Conservation (phyloP, 2,329 filamentous ascomycete species). For the Talaromyces amestolkiae region DNA sequence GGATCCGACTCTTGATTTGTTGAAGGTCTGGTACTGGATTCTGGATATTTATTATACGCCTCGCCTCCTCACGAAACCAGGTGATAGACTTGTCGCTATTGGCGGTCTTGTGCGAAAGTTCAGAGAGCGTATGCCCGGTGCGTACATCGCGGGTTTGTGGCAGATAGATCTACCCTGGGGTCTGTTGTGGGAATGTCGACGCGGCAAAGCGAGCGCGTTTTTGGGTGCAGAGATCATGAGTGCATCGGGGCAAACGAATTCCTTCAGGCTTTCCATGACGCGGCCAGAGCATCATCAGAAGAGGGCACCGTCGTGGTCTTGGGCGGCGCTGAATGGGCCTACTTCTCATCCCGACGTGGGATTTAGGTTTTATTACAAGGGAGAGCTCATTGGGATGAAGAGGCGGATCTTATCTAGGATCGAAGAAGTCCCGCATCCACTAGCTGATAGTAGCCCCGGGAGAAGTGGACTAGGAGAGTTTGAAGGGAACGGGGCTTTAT, state of each 20-base stretch:
- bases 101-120: conserved; percentile 4
- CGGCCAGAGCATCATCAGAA: not conserved
- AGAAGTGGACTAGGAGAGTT: conserved; percentile 5
- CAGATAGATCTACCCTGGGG: conserved; percentile 12
- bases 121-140: conserved; percentile 1
- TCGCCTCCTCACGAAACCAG: conserved; percentile 5
- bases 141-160: conserved; percentile 8
- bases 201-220: not conserved
- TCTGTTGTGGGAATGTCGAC: conserved; percentile 12
- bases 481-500: not conserved
- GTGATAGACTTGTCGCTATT: conserved; percentile 7
- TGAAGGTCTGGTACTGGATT: conserved; percentile 9
- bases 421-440: conserved; percentile 5
- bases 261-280: conserved; percentile 3
- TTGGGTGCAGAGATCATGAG: not conserved
- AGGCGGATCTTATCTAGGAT: not conserved
- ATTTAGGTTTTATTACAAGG: not conserved
- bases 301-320: conserved; percentile 9
- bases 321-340: conserved; percentile 10
- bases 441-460: not conserved
- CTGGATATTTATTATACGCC: conserved; percentile 11
- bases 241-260: not conserved
- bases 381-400: not conserved
- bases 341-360: not conserved
- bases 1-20: not conserved